phyloP scores from a whole-genome alignment of 2,329 filamentous ascomycete species.

The Microdochium nivale region DNA sequence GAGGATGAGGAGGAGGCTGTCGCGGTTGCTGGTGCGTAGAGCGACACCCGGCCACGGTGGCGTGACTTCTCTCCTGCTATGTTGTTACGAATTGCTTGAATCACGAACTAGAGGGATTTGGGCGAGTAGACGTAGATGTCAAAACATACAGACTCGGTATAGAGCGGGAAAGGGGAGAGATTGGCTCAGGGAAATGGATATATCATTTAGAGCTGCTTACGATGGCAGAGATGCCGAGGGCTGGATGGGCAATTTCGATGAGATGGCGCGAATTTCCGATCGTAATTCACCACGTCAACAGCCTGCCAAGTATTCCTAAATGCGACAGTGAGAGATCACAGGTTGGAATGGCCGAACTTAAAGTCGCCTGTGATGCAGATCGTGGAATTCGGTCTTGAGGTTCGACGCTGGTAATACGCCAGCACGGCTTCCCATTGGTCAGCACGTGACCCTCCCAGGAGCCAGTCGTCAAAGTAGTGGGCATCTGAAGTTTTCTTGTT shows the following conservation, averaged over 20 bases:
- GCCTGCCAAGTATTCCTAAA: too few relatives aligned
- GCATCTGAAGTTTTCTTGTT: too few relatives aligned
- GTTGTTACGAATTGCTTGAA: background rate
- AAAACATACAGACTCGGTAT: background rate
- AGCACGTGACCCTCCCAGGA: too few relatives aligned
- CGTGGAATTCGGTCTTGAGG: too few relatives aligned
- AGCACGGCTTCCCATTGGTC: too few relatives aligned
- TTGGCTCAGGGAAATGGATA: background rate
- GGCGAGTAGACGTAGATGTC: background rate
- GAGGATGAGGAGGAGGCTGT: slow-evolving; percentile 36
- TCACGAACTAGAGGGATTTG: background rate
- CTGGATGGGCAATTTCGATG: background rate
- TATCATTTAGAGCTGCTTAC: background rate
- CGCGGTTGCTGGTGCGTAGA: background rate
- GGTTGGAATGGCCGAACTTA: too few relatives aligned
- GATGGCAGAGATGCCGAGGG: background rate
- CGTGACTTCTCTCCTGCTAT: background rate
- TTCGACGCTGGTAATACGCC: too few relatives aligned
- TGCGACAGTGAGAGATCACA: too few relatives aligned
- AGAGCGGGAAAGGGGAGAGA: background rate
- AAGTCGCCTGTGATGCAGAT: too few relatives aligned
- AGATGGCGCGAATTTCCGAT: background rate
- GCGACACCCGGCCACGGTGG: background rate
- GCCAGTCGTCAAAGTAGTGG: too few relatives aligned
- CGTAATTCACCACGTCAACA: background rate